Base-by-base conservation (phyloP, 1,284 basidiomycete genomes). In the Melampsora americana region DNA sequence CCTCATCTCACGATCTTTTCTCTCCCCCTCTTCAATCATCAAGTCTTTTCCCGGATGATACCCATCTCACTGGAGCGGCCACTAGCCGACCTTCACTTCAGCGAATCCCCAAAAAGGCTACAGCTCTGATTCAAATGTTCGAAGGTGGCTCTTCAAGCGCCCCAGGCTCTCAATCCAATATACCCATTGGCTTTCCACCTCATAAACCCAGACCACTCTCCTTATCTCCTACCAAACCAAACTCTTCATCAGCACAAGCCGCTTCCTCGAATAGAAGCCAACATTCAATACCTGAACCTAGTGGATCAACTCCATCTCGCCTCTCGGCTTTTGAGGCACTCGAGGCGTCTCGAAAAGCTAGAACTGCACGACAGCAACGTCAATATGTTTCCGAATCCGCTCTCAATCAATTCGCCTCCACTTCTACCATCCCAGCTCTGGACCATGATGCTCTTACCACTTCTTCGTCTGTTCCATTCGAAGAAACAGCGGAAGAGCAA, bases 41-140 rank as follows among this genome's bases (percentile, higher is more conserved):
- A 28, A 18, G 30, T 28, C 23, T 62, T 62, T 35, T 26, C 16
- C 60, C 50, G 20, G 50, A 53, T 53, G 30, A 62, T 62, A 18
- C 60, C 18, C 60, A 62, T 28, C 50, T 26, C 20, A 20, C 20
- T 5, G 50, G 18, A 53, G 42, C 28, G 42, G 14, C 44, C 26
- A 61, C 50, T 11, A 32, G 4, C 30, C 48, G 67, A 26, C 73
- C 73, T 23, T 76, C 73, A 7, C 20, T 76, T 7, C 42, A 69
- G 42, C 73, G 73, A 20, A 44, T 76, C 18, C 73, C 73, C 30
- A 76, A 76, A 69, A 68, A 69, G 48, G 67, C 73, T 26, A 50
- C 73, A 16, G 53, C 59, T 20, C 60, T 76, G 9, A 76, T 76
- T 26, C 66, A 69, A 56, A 59, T 69, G 26, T 76, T 76, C n/a